Conservation (phyloP, 179 eudicot genomes). For the Nepenthes alata region DNA sequence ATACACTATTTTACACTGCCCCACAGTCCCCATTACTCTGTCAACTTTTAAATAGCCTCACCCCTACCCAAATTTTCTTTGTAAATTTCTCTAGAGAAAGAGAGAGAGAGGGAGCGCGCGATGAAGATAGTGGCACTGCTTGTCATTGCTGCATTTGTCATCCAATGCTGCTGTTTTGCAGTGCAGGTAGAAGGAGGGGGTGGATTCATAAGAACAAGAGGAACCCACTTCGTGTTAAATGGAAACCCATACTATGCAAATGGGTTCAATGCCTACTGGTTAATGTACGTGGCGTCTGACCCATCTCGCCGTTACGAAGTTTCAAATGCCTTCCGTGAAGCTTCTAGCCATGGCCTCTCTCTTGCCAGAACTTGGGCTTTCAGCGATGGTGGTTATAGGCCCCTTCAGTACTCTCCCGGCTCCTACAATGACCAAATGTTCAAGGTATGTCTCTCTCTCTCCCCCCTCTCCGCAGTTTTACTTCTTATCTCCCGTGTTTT, state of each 20-base stretch:
- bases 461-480: neutral
- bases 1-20: neutral
- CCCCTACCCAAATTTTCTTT: too few relatives aligned
- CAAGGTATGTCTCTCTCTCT: slow-evolving; percentile 27
- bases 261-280: slow-evolving; percentile 97
- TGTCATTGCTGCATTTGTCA: neutral
- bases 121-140: too few relatives aligned
- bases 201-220: slow-evolving; percentile 50
- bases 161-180: neutral
- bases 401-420: slow-evolving; percentile 73
- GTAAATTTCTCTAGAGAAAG: too few relatives aligned
- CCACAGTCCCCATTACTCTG: neutral
- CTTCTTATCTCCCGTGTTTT: neutral
- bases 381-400: slow-evolving; percentile 61
- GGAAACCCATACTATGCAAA: slow-evolving; percentile 74
- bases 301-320: slow-evolving; percentile 61
- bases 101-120: too few relatives aligned
- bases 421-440: slow-evolving; percentile 64
- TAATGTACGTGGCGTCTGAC: slow-evolving; percentile 69
- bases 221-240: slow-evolving; percentile 56
- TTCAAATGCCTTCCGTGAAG: slow-evolving; percentile 54
- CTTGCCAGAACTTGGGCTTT: slow-evolving; percentile 94
- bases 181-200: neutral
- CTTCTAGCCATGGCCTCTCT: slow-evolving; percentile 56
- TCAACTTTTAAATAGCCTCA: too few relatives aligned